A percentile compares a stretch with the other conserved stretches of the same genome.
Conservation (phyloP, 2,329 filamentous ascomycete genomes). For the Aspergillus tamarii region DNA sequence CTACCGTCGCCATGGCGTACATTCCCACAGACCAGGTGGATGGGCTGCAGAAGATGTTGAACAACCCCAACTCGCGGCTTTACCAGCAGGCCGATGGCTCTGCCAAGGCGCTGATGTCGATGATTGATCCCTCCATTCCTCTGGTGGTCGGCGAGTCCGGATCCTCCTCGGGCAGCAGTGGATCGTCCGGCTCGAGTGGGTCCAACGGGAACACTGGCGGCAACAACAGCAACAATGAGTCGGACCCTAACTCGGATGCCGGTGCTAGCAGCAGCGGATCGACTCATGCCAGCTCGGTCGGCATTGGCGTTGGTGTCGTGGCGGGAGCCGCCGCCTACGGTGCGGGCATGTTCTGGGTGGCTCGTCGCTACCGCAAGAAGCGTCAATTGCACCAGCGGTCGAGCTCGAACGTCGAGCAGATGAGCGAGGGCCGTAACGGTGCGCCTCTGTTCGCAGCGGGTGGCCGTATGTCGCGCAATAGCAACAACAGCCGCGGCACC, state of each 20-base stretch:
- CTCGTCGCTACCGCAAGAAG: conserved; percentile 86
- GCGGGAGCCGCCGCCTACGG: conserved; percentile 84
- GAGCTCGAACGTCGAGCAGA: conserved; percentile 68
- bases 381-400: conserved; percentile 75
- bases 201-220: conserved; percentile 48
- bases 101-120: conserved; percentile 71
- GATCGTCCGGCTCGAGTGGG: conserved; percentile 27
- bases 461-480: conserved; percentile 46
- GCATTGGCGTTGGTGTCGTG: conserved; percentile 76
- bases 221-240: conserved; percentile 44
- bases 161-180: conserved; percentile 43
- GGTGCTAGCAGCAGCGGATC: conserved; percentile 51
- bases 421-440: conserved; percentile 66
- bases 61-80: conserved; percentile 70
- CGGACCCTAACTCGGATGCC: conserved; percentile 45
- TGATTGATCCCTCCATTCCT: conserved; percentile 84
- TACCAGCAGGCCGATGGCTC: conserved; percentile 71
- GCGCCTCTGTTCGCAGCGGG: conserved; percentile 46
- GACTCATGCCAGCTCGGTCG: conserved; percentile 54
- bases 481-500: conserved; percentile 70
- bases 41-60: conserved; percentile 69
- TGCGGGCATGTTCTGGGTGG: conserved; percentile 91
- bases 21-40: conserved; percentile 73
- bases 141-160: conserved; percentile 59
- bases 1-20: conserved; percentile 75